phyloP scores from a whole-genome alignment of 345 rosid species.

The Aquilaria yunnanensis region DNA sequence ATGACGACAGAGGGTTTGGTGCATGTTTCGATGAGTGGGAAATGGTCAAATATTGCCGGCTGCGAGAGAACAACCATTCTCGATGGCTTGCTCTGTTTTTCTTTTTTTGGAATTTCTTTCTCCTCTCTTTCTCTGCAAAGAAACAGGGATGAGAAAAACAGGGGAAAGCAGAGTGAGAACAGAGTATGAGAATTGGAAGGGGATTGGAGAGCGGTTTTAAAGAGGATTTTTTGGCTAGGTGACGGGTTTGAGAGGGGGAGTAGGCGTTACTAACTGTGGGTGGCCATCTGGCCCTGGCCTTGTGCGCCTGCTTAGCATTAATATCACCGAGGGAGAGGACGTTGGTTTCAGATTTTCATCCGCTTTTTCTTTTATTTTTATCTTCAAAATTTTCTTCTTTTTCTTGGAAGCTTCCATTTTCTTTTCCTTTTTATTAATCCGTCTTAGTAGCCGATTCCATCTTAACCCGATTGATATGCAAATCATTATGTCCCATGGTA shows the following conservation, averaged over 20 bases:
- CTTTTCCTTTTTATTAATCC: not conserved
- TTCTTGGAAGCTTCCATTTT: not conserved
- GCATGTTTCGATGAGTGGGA: slow-evolving; percentile 54
- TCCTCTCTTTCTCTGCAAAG: not conserved
- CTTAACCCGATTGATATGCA: too few relatives aligned
- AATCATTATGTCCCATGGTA: too few relatives aligned
- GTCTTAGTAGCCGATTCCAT: too few relatives aligned
- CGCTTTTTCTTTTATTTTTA: not conserved
- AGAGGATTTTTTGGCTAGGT: slow-evolving; percentile 13
- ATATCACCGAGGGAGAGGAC: slow-evolving; percentile 19
- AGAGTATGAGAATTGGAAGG: not conserved
- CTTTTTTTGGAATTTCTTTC: not conserved
- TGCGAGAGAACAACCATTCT: slow-evolving; percentile 72
- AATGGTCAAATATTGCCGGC: slow-evolving; percentile 38
- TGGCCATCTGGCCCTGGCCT: slow-evolving; percentile 40
- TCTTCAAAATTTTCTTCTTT: not conserved
- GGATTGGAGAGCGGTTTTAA: not conserved
- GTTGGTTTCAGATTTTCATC: slow-evolving; percentile 1
- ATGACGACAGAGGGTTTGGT: slow-evolving; percentile 27
- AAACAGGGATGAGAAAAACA: not conserved
- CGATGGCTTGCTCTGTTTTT: slow-evolving; percentile 1
- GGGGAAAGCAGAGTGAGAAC: not conserved
- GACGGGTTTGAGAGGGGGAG: slow-evolving; percentile 4
- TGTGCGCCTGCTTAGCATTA: slow-evolving; percentile 21
- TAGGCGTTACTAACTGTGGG: slow-evolving; percentile 28